These are phyloP conservation scores for Takashimella tepidaria DNA, from an alignment of 1,284 basidiomycete species.

Conservation along the genomic window DNA sequence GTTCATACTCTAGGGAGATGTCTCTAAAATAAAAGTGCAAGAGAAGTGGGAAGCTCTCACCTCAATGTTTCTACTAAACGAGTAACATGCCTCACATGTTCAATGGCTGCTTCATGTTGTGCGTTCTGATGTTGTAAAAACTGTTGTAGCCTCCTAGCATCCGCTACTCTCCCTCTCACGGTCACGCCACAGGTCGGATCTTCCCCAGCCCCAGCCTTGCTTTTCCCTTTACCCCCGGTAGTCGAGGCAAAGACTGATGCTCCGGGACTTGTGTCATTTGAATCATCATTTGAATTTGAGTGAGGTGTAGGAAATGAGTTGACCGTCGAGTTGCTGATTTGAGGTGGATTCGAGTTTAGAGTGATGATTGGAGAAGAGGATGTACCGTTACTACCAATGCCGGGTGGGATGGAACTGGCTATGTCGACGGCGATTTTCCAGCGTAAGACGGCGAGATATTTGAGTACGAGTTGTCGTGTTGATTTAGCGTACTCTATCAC, in stretches of 20 bases:
- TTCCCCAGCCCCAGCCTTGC: constrained; percentile 14
- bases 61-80: constrained; percentile 33
- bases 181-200: constrained; percentile 5
- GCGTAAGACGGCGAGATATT: constrained; percentile 42
- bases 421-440: constrained; percentile 43
- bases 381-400: no score
- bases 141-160: constrained; percentile 37
- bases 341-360: background rate
- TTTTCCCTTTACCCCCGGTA: constrained; percentile 30
- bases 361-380: background rate
- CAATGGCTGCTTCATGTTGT: constrained; percentile 37
- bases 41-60: constrained; percentile 13
- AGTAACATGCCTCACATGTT: constrained; percentile 33
- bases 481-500: constrained; percentile 41
- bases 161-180: constrained; percentile 35
- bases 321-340: background rate
- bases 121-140: constrained; percentile 42
- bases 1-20: no score
- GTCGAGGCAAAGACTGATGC: constrained; percentile 4
- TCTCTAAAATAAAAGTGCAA: no score
- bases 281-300: constrained; percentile 27
- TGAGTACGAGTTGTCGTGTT: constrained; percentile 39
- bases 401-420: constrained; percentile 5
- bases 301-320: constrained; percentile 40
- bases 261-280: constrained; percentile 32